Evolutionary conservation across 805 yeast genomes (phyloP), one percentile per base, ranked within the genome.

Genomic region (Yamadazyma akitaensis): DNA sequence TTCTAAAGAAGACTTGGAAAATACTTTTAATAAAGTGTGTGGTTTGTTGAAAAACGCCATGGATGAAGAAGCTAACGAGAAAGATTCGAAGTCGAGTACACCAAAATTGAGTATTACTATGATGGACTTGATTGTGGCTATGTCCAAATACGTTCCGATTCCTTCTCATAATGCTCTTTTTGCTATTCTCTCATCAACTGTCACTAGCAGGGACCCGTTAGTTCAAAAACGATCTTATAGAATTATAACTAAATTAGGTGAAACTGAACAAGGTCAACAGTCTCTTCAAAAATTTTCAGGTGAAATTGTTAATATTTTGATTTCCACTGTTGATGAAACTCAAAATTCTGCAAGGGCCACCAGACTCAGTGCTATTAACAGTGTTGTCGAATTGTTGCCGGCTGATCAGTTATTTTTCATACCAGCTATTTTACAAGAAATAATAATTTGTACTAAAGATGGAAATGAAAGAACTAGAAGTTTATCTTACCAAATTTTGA

Each of bases 161-260:
- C 61, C 82, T 2, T 79, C 85, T 4, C 86, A 88, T 65, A 75
- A 77, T 57, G 88, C 95, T 0, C 73, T 91, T 37, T 81, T 90
- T 54, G 61, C 85, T n/a, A 87, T 91, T 42, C 88, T 91, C 68
- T 79, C 83, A 42, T 73, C 79, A 40, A 84, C 95, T 2, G 80
- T 87, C 33, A 56, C 73, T 18, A 48, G 59, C 51, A 68, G 77
- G 31, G 83, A 84, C 55, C 82, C 86, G 37, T 76, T 83, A 56
- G 73, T 88, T 54, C 98, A 92, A 65, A 92, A 92, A 69, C 83
- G 96, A 72, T 79, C 96, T 1, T 92, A 90, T 67, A 80, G 96
- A 69, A 82, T 88, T 41, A 67, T 92, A 46, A 65, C 86, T 17
- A 82, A 79, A 51, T 67, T 94, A 55, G 73, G 82, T 42, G 96